A percentile compares a stretch with the other conserved stretches of the same genome.
Conservation (phyloP, 1,284 basidiomycete species). For the Leccinum huronense region DNA sequence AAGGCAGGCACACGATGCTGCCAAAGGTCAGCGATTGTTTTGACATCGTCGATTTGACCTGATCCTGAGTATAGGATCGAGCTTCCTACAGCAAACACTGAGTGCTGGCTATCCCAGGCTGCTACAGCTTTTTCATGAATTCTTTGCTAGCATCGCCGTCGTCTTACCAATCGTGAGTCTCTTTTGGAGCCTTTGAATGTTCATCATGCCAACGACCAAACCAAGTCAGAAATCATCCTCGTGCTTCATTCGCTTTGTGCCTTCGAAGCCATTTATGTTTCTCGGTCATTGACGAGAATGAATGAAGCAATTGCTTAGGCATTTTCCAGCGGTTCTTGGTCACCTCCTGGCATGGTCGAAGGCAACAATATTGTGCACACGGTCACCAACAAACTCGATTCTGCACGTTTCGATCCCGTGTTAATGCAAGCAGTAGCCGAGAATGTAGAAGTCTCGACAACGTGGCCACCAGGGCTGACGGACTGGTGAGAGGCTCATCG, state of each 20-base stretch:
- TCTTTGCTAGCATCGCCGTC: too few relatives aligned
- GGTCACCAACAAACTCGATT: conserved; percentile 87
- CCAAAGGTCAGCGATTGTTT: conserved; percentile 56
- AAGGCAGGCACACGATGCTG: conserved; percentile 71
- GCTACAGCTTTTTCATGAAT: too few relatives aligned
- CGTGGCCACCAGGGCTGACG: conserved; percentile 62
- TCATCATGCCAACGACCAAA: conserved; percentile 50
- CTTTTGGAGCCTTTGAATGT: background rate
- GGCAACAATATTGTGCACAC: conserved; percentile 74
- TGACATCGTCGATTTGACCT: background rate
- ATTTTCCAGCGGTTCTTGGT: conserved; percentile 62
- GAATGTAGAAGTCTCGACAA: conserved; percentile 67
- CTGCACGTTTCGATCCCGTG: conserved; percentile 89
- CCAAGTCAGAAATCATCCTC: conserved; percentile 91
- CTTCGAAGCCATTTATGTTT: conserved; percentile 83
- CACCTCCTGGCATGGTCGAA: conserved; percentile 73
- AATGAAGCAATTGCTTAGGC: conserved; percentile 77
- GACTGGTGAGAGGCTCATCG: conserved; percentile 53
- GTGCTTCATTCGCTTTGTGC: conserved; percentile 78
- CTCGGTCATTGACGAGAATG: conserved; percentile 75
- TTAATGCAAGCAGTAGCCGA: conserved; percentile 78
- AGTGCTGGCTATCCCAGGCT: conserved; percentile 55
- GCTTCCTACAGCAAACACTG: conserved; percentile 85
- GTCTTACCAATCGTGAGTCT: too few relatives aligned
- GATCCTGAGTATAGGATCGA: conserved; percentile 52